Conservation (phyloP, 768 basidiomycete genomes). For the Boletus rufocinnamomeus region DNA sequence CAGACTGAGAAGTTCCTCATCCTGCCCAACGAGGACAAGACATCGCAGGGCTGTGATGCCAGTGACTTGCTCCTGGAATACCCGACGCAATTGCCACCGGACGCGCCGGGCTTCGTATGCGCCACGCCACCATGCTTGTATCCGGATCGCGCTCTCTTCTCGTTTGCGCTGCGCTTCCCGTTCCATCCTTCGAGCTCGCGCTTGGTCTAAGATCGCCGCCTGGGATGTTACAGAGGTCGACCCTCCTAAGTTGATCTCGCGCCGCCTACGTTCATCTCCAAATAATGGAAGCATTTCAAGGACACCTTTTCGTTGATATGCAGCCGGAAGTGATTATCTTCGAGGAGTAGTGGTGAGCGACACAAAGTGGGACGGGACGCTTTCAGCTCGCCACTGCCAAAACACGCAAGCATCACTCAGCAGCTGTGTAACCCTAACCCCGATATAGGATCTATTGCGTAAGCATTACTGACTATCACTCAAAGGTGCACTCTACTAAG, state of each 20-base stretch:
- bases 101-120: conserved; percentile 41
- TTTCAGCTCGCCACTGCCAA: not conserved
- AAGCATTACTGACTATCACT: not conserved
- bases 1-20: conserved; percentile 32
- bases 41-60: conserved; percentile 62
- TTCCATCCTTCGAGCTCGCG: conserved; percentile 59
- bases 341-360: not conserved
- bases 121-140: conserved; percentile 77
- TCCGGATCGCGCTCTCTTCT: conserved; percentile 56
- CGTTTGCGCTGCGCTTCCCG: conserved; percentile 55
- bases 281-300: conserved; percentile 46
- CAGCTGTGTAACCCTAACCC: not conserved
- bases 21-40: conserved; percentile 59
- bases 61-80: conserved; percentile 54
- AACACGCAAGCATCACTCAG: not conserved
- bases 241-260: conserved; percentile 79
- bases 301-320: not conserved
- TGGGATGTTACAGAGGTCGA: conserved; percentile 51
- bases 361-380: not conserved
- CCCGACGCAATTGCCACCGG: conserved; percentile 45
- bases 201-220: conserved; percentile 59
- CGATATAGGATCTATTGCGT: not conserved
- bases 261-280: conserved; percentile 50
- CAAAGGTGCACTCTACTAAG: too few species aligned
- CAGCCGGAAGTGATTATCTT: not conserved